Evolutionary conservation across 1,284 basidiomycete species (phyloP).

Genomic region (Austroboletus novae-zelandiae): DNA sequence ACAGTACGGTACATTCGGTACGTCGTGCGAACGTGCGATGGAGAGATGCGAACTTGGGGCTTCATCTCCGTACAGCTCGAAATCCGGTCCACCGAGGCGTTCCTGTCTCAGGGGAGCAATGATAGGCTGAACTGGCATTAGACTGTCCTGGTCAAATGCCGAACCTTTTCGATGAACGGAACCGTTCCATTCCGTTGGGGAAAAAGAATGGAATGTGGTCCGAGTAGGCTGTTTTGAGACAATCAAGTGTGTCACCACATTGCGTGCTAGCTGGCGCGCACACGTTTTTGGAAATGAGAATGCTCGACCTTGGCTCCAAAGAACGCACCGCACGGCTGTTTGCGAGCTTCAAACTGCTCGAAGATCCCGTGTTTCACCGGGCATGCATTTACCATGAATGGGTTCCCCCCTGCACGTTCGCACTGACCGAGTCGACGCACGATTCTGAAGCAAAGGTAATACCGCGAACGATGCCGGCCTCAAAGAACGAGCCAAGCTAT

Average conservation of each 20-base stretch:
- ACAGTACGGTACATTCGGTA: constrained; percentile 10
- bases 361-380: constrained; percentile 10
- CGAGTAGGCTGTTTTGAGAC: constrained; percentile 15
- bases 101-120: constrained; percentile 21
- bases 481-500: constrained; percentile 1
- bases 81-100: constrained; percentile 29
- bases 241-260: constrained; percentile 9
- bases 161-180: constrained; percentile 5
- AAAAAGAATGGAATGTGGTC: constrained; percentile 6
- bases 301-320: constrained; percentile 7
- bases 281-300: constrained; percentile 22
- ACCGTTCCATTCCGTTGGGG: constrained; percentile 15
- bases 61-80: constrained; percentile 31
- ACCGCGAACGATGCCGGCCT: background rate
- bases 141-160: constrained; percentile 16
- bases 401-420: constrained; percentile 1
- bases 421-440: background rate
- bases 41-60: constrained; percentile 13
- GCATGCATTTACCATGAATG: constrained; percentile 3
- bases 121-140: constrained; percentile 26
- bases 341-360: constrained; percentile 12
- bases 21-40: constrained; percentile 29
- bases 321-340: constrained; percentile 7
- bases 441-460: background rate
- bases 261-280: background rate